A percentile compares a stretch with the other conserved stretches of the same genome.
phyloP scores from a whole-genome alignment of 305 asterid genomes.

The Solanum chacoense region DNA sequence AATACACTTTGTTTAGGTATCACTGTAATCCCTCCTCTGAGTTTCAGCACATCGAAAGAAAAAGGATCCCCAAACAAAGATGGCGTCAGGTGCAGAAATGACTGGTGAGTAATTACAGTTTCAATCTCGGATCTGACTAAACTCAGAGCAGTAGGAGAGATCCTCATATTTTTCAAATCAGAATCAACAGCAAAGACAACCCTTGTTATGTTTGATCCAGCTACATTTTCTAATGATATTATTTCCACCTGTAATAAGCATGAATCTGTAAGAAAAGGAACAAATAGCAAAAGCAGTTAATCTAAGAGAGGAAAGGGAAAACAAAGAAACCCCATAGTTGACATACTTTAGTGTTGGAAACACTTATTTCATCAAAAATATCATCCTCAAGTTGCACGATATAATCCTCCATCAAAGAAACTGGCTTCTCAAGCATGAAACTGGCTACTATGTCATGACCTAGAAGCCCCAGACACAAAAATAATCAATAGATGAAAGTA shows the following conservation, averaged over 20 bases:
- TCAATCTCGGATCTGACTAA: conserved; percentile 34
- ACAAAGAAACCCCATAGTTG: background rate
- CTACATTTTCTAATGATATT: conserved; percentile 27
- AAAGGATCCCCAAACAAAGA: conserved; percentile 73
- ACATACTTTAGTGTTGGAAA: conserved; percentile 60
- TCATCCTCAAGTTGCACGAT: conserved; percentile 48
- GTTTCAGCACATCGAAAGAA: conserved; percentile 67
- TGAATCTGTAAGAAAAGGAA: background rate
- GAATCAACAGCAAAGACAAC: conserved; percentile 65
- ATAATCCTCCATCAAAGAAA: conserved; percentile 51
- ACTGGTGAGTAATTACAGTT: conserved; percentile 24
- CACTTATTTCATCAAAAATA: conserved; percentile 77
- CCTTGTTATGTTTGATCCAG: conserved; percentile 49
- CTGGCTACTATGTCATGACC: conserved; percentile 89
- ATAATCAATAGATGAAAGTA: background rate
- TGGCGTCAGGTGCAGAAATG: conserved; percentile 40
- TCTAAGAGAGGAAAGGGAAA: background rate
- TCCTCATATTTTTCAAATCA: conserved; percentile 18
- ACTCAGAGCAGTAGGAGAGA: conserved; percentile 34
- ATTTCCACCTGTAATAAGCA: conserved; percentile 45
- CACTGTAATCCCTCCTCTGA: conserved; percentile 76
- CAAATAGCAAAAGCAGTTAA: background rate
- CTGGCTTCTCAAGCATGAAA: conserved; percentile 56
- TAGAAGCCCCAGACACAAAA: conserved; percentile 23
- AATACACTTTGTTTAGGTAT: conserved; percentile 79